Conservation (phyloP, 164 flowering plant species). For the Dillenia turbinata region DNA sequence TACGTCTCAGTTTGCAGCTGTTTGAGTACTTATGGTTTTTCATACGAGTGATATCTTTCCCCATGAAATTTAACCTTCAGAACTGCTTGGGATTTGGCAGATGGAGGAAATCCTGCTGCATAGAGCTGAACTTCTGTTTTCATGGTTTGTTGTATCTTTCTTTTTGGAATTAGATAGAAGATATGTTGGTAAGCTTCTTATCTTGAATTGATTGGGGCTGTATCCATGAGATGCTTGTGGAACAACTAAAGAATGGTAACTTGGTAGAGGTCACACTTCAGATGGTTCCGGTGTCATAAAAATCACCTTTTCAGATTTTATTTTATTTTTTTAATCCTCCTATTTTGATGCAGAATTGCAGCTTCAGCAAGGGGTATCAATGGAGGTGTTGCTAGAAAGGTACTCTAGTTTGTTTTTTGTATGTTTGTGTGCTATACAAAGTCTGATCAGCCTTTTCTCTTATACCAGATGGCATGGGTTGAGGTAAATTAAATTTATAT, state of each 20-base stretch:
- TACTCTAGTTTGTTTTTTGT: slow-evolving; percentile 10
- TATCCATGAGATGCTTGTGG: too few species aligned
- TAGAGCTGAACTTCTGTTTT: slow-evolving; percentile 4
- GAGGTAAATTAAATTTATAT: too few species aligned
- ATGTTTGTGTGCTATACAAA: too few species aligned
- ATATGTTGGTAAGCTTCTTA: slow-evolving; percentile 18
- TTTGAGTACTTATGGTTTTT: neutral
- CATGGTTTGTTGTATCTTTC: slow-evolving; percentile 27
- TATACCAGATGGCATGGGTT: too few species aligned
- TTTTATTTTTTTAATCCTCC: slow-evolving; percentile 2
- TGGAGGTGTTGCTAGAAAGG: slow-evolving; percentile 44
- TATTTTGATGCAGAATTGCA: slow-evolving; percentile 46
- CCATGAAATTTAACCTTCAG: neutral
- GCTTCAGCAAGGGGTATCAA: slow-evolving; percentile 23
- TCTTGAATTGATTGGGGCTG: neutral
- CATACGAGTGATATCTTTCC: neutral
- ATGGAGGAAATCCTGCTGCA: neutral
- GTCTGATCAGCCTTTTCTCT: too few species aligned
- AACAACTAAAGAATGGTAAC: neutral
- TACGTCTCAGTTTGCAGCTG: too few species aligned
- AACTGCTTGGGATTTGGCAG: neutral
- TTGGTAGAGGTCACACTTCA: neutral
- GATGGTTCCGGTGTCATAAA: neutral
- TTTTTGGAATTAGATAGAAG: slow-evolving; percentile 9
- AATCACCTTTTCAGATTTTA: neutral